A percentile compares a stretch with the other conserved stretches of the same genome.
Evolutionary conservation across 2,329 filamentous ascomycete genomes (phyloP).

Genomic region (Colletotrichum plurivorum): DNA sequence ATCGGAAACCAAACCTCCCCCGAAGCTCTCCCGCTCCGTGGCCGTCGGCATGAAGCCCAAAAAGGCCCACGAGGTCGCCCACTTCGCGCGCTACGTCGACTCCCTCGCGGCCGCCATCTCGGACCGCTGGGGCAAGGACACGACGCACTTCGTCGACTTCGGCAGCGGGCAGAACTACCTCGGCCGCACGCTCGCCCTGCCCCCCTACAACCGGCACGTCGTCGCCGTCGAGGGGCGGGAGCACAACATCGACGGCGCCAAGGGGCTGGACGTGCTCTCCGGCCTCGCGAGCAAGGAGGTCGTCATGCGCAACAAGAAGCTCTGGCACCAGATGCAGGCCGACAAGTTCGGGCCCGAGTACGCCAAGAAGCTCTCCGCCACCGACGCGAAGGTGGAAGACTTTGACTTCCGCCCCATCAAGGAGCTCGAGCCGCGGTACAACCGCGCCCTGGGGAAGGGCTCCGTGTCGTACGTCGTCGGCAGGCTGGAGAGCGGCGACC

Average conservation of each 20-base stretch:
- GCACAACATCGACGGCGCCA: conserved; percentile 89
- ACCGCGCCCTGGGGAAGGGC: conserved; percentile 73
- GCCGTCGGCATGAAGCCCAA: conserved; percentile 95
- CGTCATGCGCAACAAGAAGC: conserved; percentile 86
- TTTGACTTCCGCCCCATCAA: conserved; percentile 63
- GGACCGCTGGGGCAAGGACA: conserved; percentile 66
- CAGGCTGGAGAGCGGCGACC: conserved; percentile 79
- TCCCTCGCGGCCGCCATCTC: conserved; percentile 71
- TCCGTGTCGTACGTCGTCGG: conserved; percentile 85
- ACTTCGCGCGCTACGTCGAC: conserved; percentile 90
- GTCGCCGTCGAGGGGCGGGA: conserved; percentile 92
- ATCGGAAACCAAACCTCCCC: conserved; percentile 56
- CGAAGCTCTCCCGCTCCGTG: conserved; percentile 77
- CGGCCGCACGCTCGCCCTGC: conserved; percentile 85
- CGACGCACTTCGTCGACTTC: conserved; percentile 95
- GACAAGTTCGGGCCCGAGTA: conserved; percentile 59
- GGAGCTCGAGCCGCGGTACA: conserved; percentile 67
- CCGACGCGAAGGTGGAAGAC: conserved; percentile 40
- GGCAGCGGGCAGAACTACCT: conserved; percentile 98
- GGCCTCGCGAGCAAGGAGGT: conserved; percentile 81
- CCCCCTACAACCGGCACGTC: conserved; percentile 88
- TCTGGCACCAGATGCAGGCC: conserved; percentile 69
- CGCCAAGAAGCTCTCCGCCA: conserved; percentile 45
- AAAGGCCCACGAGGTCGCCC: conserved; percentile 92
- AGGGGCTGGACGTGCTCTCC: conserved; percentile 85